Conservation (phyloP, 2,329 filamentous ascomycete species). For the Magnaporthiopsis incrustans region DNA sequence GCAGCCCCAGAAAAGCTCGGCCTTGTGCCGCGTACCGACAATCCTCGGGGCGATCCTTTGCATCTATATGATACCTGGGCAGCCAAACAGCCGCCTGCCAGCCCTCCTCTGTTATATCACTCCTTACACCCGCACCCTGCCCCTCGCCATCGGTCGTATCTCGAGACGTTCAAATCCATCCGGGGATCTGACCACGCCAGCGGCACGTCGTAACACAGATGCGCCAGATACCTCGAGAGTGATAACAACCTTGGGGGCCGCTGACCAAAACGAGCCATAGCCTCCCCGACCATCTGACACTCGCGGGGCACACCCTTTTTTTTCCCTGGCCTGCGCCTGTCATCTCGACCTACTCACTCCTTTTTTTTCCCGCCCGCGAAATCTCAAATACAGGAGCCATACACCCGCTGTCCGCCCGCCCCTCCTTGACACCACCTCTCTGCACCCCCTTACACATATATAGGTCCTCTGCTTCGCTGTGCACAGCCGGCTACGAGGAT, state of each 20-base stretch:
- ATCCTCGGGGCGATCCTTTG: neutral
- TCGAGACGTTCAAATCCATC: neutral
- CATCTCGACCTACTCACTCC: neutral
- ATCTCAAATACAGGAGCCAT: neutral
- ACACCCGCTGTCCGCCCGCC: neutral
- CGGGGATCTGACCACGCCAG: neutral
- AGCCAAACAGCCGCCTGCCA: neutral
- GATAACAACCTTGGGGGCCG: neutral
- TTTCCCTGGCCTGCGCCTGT: neutral
- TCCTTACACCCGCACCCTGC: neutral
- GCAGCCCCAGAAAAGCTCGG: neutral
- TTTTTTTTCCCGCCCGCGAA: neutral
- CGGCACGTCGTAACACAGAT: neutral
- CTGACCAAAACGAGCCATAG: neutral
- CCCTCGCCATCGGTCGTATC: neutral
- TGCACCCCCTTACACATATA: neutral
- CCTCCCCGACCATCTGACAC: neutral
- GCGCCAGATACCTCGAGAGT: neutral
- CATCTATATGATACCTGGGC: neutral
- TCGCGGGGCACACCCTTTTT: neutral
- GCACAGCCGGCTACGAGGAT: neutral
- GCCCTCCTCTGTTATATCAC: neutral
- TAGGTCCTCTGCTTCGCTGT: neutral
- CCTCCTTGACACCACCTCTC: neutral
- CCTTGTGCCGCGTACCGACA: neutral